These are phyloP conservation scores for Ustilago esculenta DNA, from an alignment of 1,284 basidiomycete species.

Conservation along the genomic window DNA sequence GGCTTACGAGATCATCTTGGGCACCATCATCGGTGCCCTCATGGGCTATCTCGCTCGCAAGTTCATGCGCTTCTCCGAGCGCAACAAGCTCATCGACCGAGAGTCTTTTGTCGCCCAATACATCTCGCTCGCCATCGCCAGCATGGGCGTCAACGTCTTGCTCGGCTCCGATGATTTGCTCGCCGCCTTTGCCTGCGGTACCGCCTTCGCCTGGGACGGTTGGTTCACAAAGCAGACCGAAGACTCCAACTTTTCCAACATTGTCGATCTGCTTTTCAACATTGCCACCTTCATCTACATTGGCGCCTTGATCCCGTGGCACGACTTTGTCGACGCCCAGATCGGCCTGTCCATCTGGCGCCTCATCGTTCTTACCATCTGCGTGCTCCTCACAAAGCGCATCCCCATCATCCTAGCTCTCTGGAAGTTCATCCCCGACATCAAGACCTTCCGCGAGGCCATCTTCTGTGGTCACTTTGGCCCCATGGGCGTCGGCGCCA, in stretches of 20 bases:
- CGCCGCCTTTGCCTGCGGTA: slow-evolving; percentile 90
- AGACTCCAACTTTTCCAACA: slow-evolving; percentile 83
- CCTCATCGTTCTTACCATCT: slow-evolving; percentile 61
- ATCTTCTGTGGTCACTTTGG: slow-evolving; percentile 66
- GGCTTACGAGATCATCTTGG: slow-evolving; percentile 83
- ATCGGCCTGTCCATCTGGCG: slow-evolving; percentile 59
- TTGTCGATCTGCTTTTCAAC: slow-evolving; percentile 81
- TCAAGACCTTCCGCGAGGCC: slow-evolving; percentile 67
- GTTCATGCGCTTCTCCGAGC: slow-evolving; percentile 93
- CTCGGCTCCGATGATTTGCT: slow-evolving; percentile 65
- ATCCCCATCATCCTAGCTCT: slow-evolving; percentile 63
- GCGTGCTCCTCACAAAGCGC: slow-evolving; percentile 61
- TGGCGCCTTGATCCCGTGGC: slow-evolving; percentile 66
- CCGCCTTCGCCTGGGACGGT: slow-evolving; percentile 94
- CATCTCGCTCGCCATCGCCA: slow-evolving; percentile 82
- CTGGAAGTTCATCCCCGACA: slow-evolving; percentile 66
- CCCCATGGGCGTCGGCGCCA: slow-evolving; percentile 66
- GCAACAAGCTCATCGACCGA: slow-evolving; percentile 88
- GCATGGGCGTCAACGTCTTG: slow-evolving; percentile 72
- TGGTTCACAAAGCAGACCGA: slow-evolving; percentile 96
- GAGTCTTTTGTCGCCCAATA: slow-evolving; percentile 93
- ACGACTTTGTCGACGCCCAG: slow-evolving; percentile 52
- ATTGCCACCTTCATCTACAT: slow-evolving; percentile 66
- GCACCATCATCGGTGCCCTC: slow-evolving; percentile 79
- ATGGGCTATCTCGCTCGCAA: slow-evolving; percentile 87